phyloP scores from a whole-genome alignment of 306 rosid species.

The Ochetophila trinervis region DNA sequence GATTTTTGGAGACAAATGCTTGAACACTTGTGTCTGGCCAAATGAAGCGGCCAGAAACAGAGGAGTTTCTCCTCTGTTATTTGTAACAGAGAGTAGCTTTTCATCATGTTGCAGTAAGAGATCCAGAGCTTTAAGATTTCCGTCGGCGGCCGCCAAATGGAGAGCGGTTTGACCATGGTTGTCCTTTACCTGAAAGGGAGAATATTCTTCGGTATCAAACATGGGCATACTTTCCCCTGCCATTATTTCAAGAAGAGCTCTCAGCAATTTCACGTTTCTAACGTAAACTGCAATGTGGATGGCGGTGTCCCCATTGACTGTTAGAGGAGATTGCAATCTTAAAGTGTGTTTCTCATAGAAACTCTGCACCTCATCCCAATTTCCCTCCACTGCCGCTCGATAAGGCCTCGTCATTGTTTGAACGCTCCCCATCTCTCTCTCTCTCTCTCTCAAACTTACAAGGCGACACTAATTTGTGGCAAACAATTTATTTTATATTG shows the following conservation, averaged over 20 bases:
- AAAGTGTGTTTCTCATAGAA: not conserved
- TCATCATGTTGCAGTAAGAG: not conserved
- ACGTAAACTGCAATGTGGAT: constrained; percentile 14
- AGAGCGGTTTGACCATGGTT: constrained; percentile 1
- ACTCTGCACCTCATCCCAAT: not conserved
- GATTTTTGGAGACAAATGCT: not conserved
- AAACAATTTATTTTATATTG: not conserved
- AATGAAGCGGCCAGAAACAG: constrained; percentile 19
- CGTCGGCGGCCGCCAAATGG: constrained; percentile 13
- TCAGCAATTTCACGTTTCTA: not conserved
- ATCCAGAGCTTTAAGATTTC: not conserved
- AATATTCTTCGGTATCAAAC: no score
- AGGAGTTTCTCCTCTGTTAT: constrained; percentile 21
- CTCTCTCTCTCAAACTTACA: not conserved
- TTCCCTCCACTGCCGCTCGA: not conserved
- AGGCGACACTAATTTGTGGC: not conserved
- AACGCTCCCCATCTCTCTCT: not conserved
- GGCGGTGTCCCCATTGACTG: constrained; percentile 8
- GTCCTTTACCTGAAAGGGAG: not conserved
- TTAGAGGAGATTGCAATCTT: not conserved
- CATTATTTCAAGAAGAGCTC: not conserved
- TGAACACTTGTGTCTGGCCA: not conserved
- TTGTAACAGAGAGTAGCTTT: not conserved
- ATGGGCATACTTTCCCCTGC: no score
- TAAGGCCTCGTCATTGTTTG: not conserved